Conservation (phyloP, 495 filamentous ascomycete genomes). For the Physcia stellaris region DNA sequence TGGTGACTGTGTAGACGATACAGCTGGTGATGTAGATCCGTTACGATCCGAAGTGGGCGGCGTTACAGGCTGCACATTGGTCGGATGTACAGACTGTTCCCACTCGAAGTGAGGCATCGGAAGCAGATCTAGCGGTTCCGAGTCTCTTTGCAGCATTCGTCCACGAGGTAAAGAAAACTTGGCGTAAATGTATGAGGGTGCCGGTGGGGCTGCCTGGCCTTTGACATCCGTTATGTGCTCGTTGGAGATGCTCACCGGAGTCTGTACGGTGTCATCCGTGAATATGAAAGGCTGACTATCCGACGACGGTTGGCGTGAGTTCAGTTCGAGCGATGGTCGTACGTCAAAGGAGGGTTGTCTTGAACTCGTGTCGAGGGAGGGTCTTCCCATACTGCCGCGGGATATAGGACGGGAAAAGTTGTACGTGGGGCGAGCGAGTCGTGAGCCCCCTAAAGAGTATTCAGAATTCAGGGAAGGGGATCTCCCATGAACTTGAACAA, state of each 20-base stretch:
- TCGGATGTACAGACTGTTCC: constrained; percentile 41
- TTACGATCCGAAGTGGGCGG: constrained; percentile 21
- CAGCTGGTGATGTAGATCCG: constrained; percentile 27
- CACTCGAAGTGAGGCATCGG: constrained; percentile 46
- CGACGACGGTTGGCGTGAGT: constrained; percentile 22
- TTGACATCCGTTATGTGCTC: constrained; percentile 40
- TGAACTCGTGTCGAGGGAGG: constrained; percentile 42
- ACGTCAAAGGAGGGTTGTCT: constrained; percentile 26
- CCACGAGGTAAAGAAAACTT: constrained; percentile 76
- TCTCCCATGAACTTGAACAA: constrained; percentile 38
- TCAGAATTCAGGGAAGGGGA: constrained; percentile 80
- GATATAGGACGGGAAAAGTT: constrained; percentile 92
- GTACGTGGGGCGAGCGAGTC: constrained; percentile 58
- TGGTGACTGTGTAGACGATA: constrained; percentile 36
- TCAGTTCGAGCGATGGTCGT: constrained; percentile 25
- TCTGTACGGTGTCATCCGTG: constrained; percentile 44
- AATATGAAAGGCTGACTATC: constrained; percentile 27
- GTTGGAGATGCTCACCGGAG: constrained; percentile 49
- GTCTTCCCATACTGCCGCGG: constrained; percentile 51
- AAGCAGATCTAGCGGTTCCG: constrained; percentile 47
- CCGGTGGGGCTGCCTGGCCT: constrained; percentile 28
- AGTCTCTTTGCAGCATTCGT: constrained; percentile 57
- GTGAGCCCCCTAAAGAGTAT: constrained; percentile 44
- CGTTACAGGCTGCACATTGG: constrained; percentile 21
- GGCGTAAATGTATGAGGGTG: constrained; percentile 69